phyloP scores from a whole-genome alignment of 495 filamentous ascomycete genomes.

The Daldinia bambusicola region DNA sequence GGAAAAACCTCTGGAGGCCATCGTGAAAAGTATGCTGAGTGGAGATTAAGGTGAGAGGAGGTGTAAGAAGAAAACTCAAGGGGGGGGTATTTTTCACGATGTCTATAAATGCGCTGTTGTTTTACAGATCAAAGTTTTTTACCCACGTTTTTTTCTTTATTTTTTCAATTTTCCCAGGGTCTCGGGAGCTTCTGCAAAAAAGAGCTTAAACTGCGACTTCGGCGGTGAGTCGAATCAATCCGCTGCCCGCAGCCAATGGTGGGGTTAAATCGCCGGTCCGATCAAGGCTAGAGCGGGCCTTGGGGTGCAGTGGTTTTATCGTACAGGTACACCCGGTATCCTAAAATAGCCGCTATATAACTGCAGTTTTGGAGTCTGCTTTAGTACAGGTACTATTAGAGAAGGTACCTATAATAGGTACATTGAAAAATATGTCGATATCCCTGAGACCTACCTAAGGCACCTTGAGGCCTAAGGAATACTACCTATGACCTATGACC shows the following conservation, averaged over 20 bases:
- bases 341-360: neutral
- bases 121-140: conserved; percentile 15
- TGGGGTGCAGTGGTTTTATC: conserved; percentile 24
- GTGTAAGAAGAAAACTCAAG: conserved; percentile 29
- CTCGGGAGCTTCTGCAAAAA: conserved; percentile 30
- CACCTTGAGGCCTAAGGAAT: neutral
- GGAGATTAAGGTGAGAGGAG: conserved; percentile 48
- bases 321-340: conserved; percentile 19
- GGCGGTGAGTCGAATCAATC: conserved; percentile 39
- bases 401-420: neutral
- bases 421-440: neutral
- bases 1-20: conserved; percentile 86
- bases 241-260: conserved; percentile 26
- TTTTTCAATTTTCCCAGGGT: conserved; percentile 33
- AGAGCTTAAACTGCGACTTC: conserved; percentile 38
- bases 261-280: conserved; percentile 37
- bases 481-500: too few species aligned
- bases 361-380: neutral
- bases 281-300: conserved; percentile 19
- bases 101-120: conserved; percentile 9
- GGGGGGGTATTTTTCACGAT: conserved; percentile 28
- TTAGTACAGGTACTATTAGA: neutral
- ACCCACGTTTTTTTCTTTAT: conserved; percentile 24
- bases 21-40: conserved; percentile 61
- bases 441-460: neutral